Base-by-base conservation (phyloP, 2,329 filamentous ascomycete species). In the Aspergillus sp. region DNA sequence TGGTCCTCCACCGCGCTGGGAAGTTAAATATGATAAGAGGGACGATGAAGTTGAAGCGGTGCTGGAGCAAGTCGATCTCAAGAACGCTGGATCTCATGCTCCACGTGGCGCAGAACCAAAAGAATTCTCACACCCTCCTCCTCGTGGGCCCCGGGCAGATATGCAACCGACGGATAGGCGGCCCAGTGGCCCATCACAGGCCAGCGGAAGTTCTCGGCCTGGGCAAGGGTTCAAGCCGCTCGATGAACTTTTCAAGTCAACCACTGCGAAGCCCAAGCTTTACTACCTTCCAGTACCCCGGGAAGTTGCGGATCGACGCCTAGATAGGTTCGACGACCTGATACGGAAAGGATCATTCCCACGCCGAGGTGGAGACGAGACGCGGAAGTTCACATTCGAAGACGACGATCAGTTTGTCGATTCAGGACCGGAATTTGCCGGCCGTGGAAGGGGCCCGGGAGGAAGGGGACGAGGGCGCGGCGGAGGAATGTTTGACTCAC, bases 321-420 rank as follows among this genome's bases (percentile, higher is more conserved):
- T 92, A 4, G 84, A 87, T 56, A 79, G 80, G 51, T 78, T 89
- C 15, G 79, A 82, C 15, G 68, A 73, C 41, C 66, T 79, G 3
- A 68, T 76, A 5, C 73, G 69, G 15, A 74, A 77, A 57, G 70
- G 77, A 34, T 60, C 74, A 33, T 66, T 68, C 63, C 65, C 73
- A 15, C 70, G 68, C 33, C 70, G 67, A 13, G 73, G 77, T 13
- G 75, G 75, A 15, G 81, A 84, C 51, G 83, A 85, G 51, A 84
- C 84, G 74, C 86, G 89, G 69, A 81, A 89, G 33, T 91, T 90
- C 70, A 88, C 87, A 0, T 92, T 92, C 65, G 88, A 91, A 70
- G 78, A 86, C 56, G 81, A 80, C 1, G 84, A 87, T 59, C 68
- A 74, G 5, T 85, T 92, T 54, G 88, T 92, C 45, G 89, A 92